Evolutionary conservation across 1,284 basidiomycete genomes (phyloP), one percentile per base, ranked within the genome.

Genomic region (Gomphus bonarii): DNA sequence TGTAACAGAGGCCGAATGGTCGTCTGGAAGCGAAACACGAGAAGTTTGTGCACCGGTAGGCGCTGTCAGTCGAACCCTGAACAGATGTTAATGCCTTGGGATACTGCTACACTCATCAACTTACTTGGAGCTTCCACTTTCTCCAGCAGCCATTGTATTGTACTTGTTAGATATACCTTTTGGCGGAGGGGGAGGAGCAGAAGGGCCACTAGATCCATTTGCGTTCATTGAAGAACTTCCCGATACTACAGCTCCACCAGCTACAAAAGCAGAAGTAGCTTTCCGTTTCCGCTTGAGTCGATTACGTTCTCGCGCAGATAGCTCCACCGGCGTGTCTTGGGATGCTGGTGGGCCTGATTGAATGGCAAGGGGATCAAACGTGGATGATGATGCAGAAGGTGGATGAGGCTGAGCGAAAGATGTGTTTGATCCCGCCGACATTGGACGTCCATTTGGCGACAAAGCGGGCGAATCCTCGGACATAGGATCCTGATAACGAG

Each of bases 271-370:
- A 40, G 78, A 73, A 63, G 85, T 91, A 14, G 81, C 75, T 66
- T 95, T 97, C 52, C 92, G 83, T 66, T 95, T 95, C 18, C 93
- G 80, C 67, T 97, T 97, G 36, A 95, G 75, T 49, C 91, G 79
- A 68, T 95, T 97, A 36, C 88, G 83, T 68, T 97, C 93, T 50
- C 93, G 80, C 16, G 91, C 91, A 14, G 90, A 91, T 44, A 92
- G 72, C 4, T 74, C 73, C 18, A 60, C 58, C 50, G 61, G 44
- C 28, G 63, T 65, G 16, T 60, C 61, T 30, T 36, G 12, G 8
- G 46, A 40, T 12, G 35, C 10, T 14, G 10, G n/a, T 22, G 31
- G 46, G 8, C 18, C 28, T n/a, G n/a, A 33, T n/a, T 33, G 28
- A 12, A 31, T n/a, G 11, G 12, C 18, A 42, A 28, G 30, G 25